Evolutionary conservation across 768 basidiomycete species (phyloP), one percentile per base, ranked within the genome.

Genomic region (Trametes meyenii): DNA sequence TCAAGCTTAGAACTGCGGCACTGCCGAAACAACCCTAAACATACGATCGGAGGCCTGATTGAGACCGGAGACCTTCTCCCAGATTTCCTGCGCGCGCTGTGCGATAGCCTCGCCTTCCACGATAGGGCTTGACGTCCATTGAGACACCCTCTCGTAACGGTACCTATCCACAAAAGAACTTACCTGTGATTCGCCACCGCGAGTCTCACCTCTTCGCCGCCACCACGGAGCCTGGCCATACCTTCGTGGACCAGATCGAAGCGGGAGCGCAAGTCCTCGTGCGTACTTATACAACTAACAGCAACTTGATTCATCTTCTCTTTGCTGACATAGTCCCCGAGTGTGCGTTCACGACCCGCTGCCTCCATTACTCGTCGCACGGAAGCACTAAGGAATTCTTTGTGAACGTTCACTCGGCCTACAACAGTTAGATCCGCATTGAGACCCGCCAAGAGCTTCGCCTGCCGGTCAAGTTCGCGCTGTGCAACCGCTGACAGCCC

Each of bases 221-320:
- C 88, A 39, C 83, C 78, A 26, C 78, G 83, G 48, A 92, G 73
- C 61, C 77, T 76, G 14, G 73, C 61, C 56, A 91, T 83, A 0
- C 80, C 76, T 40, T 79, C 71, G 64, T 88, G 86, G 12, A 81
- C 77, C 55, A 85, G 79, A 24, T 74, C 72, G 66, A 87, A 88
- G 35, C 84, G 81, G 2, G 70, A 61, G 35, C 74, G 76, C 36
- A 92, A 72, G 55, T 92, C 86, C 61, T 87, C 89, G 77, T 93
- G 88, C 24, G 87, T 85, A 50, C 81, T 80, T 16, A 76, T 69
- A 75, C 90, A 92, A 3, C 82, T 84, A 16, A 88, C 88, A 2
- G 85, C 89, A 1, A 94, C 92, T 70, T 89, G 83, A 67, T 79
- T 82, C 92, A 94, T 94, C 76, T 87, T 91, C 51, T 78, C 83